Percentiles rank a stretch among this genome's conserved stretches.
Evolutionary conservation across 2,329 filamentous ascomycete genomes (phyloP).

Genomic region (Gaeumannomyces sp.): DNA sequence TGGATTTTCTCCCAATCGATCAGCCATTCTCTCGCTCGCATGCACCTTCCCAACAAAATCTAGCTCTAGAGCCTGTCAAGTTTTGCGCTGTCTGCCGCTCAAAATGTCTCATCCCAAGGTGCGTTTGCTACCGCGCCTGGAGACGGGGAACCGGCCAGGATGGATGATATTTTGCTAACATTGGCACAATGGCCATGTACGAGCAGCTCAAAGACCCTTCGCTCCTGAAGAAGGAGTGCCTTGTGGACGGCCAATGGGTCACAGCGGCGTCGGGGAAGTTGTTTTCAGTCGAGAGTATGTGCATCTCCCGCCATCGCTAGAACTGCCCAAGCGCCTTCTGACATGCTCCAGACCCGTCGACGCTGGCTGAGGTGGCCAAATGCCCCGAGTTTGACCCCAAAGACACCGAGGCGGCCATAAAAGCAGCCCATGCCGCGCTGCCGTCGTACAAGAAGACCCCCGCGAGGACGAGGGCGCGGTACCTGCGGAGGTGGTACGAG

Average conservation of each 20-base stretch:
- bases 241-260: conserved; percentile 13
- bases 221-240: conserved; percentile 12
- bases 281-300: conserved; percentile 12
- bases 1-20: not conserved
- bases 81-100: not conserved
- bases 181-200: not conserved
- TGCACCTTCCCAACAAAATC: not conserved
- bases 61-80: not conserved
- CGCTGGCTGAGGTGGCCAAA: conserved; percentile 38
- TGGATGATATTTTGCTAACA: not conserved
- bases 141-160: no score
- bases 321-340: not conserved
- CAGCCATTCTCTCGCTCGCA: not conserved
- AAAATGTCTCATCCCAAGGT: not conserved
- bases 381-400: conserved; percentile 44
- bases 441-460: conserved; percentile 46
- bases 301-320: not conserved
- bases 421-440: conserved; percentile 37
- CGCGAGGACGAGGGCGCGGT: conserved; percentile 30
- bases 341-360: conserved; percentile 34
- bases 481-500: conserved; percentile 63
- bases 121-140: no score
- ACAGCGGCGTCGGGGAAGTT: conserved; percentile 9
- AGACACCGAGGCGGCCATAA: conserved; percentile 42
- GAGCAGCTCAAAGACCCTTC: conserved; percentile 6